phyloP scores from a whole-genome alignment of 129 eudicot species.

The Artemisia annua region DNA sequence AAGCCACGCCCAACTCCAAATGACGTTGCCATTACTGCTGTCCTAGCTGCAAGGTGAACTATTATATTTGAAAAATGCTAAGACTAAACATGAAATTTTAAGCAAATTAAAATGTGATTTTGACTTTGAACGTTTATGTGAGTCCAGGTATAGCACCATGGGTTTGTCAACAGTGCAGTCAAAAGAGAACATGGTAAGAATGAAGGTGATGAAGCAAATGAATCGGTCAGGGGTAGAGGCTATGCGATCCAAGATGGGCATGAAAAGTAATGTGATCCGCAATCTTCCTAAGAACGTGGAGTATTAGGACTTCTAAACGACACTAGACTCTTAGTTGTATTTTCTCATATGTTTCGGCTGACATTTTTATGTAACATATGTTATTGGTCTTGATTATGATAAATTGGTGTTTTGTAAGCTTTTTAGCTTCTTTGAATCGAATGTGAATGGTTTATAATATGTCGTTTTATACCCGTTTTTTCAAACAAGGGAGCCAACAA shows the following conservation, averaged over 20 bases:
- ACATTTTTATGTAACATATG: no score
- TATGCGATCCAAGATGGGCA: constrained; percentile 74
- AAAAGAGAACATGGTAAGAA: constrained; percentile 57
- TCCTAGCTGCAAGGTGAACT: constrained; percentile 70
- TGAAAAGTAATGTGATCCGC: constrained; percentile 83
- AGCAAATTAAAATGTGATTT: not conserved
- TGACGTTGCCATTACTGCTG: constrained; percentile 40
- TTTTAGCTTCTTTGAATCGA: no score
- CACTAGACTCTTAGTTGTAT: no score
- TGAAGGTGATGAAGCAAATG: constrained; percentile 65
- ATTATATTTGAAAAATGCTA: no score
- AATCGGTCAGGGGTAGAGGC: constrained; percentile 63
- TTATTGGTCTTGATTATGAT: no score
- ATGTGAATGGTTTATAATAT: no score
- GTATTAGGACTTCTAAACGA: constrained; percentile 28
- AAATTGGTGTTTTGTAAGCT: no score
- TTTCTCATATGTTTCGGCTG: no score
- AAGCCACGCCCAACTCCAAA: constrained; percentile 72
- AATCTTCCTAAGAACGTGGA: constrained; percentile 74
- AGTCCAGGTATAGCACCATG: constrained; percentile 80
- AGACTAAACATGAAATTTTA: not conserved
- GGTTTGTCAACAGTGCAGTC: constrained; percentile 78
- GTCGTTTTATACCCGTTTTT: no score
- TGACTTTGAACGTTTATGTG: not conserved
- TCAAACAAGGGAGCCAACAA: no score